These are phyloP conservation scores for Lotus japonicus DNA, from an alignment of 306 rosid genomes.

Conservation along the genomic window DNA sequence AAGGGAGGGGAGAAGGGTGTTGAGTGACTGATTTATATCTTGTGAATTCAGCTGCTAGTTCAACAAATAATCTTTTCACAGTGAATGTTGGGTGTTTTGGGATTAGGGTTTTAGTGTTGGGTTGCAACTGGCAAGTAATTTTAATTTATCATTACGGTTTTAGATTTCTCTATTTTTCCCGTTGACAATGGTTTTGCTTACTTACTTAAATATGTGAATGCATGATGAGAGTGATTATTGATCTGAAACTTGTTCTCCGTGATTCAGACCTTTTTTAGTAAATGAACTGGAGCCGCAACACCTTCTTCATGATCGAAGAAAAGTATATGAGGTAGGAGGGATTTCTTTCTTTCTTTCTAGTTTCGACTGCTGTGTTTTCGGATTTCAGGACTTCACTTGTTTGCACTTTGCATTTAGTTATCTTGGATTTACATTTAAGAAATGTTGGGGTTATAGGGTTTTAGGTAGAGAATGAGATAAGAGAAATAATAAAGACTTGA, in stretches of 20 bases:
- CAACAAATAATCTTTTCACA: neutral
- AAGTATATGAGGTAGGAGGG: slow-evolving; percentile 80
- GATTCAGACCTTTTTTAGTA: slow-evolving; percentile 79
- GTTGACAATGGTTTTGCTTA: neutral
- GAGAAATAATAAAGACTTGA: too few relatives aligned
- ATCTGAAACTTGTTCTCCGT: slow-evolving; percentile 27
- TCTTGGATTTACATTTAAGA: neutral
- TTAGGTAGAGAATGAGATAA: too few relatives aligned
- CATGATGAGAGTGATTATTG: slow-evolving; percentile 5
- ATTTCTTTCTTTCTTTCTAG: neutral
- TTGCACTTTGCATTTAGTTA: neutral
- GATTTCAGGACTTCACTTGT: slow-evolving; percentile 5
- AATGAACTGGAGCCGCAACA: slow-evolving; percentile 89
- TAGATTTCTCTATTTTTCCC: neutral
- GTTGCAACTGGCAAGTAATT: neutral
- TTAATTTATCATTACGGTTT: neutral
- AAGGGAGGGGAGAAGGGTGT: neutral
- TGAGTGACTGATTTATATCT: neutral
- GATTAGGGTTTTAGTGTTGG: neutral
- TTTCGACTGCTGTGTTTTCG: slow-evolving; percentile 1
- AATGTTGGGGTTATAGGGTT: neutral
- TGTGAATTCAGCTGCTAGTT: neutral
- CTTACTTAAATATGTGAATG: neutral
- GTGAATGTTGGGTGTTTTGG: neutral
- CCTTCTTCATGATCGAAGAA: slow-evolving; percentile 94